Percentiles rank a stretch among this genome's conserved stretches.
Conservation (phyloP, 495 filamentous ascomycete genomes). For the Penicillium pulvis region DNA sequence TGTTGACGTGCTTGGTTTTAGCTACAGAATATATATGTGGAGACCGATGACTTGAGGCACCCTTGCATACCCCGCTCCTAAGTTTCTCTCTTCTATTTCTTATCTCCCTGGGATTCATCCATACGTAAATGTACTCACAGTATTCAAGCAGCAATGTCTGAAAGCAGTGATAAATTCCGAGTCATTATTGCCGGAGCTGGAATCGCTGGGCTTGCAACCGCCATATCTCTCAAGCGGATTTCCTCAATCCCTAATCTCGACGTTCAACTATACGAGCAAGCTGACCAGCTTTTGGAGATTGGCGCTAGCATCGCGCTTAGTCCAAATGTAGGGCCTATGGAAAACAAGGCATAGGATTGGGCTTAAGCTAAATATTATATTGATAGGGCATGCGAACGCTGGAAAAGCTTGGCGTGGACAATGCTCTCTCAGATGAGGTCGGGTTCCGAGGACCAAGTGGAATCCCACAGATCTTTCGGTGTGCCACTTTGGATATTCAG, state of each 20-base stretch:
- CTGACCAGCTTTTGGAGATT: constrained; percentile 47
- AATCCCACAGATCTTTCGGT: constrained; percentile 39
- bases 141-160: constrained; percentile 15
- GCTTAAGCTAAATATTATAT: background rate
- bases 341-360: too few species aligned
- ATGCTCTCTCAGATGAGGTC: constrained; percentile 41
- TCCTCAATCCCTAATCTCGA: constrained; percentile 36
- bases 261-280: constrained; percentile 49
- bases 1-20: constrained; percentile 26
- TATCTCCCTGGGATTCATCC: background rate
- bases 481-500: background rate
- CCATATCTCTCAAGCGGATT: constrained; percentile 41
- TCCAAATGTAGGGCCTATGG: too few species aligned
- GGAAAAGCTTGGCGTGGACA: constrained; percentile 44
- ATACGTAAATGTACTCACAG: background rate
- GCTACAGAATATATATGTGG: background rate
- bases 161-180: constrained; percentile 24
- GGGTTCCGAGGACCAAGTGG: constrained; percentile 44
- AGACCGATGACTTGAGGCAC: background rate
- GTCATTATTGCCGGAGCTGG: constrained; percentile 51
- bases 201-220: constrained; percentile 50
- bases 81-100: background rate
- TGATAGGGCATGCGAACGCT: constrained; percentile 48
- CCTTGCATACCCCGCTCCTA: background rate
- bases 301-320: constrained; percentile 53